Conservation (phyloP, 768 basidiomycete species). For the Russula sp. region DNA sequence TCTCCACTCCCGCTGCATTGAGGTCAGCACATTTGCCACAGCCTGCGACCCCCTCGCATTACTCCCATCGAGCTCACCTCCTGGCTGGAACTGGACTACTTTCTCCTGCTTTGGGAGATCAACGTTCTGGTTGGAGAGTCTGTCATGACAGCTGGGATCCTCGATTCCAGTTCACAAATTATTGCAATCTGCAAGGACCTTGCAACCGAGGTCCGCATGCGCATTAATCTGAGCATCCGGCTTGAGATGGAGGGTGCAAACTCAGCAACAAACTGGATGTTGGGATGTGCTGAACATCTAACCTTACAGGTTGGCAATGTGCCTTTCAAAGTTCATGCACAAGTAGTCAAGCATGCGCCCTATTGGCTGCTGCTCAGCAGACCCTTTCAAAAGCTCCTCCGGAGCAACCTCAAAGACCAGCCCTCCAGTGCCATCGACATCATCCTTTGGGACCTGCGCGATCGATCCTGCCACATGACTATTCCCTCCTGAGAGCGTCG, state of each 20-base stretch:
- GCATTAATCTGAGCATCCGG: neutral
- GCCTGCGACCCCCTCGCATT: neutral
- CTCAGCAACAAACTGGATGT: neutral
- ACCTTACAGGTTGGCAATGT: neutral
- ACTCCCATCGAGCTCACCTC: no score
- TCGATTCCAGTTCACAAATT: neutral
- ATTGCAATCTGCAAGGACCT: neutral
- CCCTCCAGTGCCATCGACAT: no score
- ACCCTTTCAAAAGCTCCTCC: neutral
- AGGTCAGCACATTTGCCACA: neutral
- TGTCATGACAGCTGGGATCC: neutral
- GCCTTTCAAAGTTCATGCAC: neutral
- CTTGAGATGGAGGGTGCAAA: neutral
- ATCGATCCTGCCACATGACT: neutral
- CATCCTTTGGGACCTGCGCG: neutral
- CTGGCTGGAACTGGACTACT: no score
- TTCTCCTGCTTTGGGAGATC: neutral
- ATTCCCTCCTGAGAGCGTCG: no score
- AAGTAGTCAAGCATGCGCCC: neutral
- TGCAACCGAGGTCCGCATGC: neutral
- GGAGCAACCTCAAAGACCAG: neutral
- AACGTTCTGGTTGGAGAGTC: neutral
- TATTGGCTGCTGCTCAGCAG: neutral
- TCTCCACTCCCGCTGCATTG: neutral
- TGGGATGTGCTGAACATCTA: neutral